phyloP scores from a whole-genome alignment of 2,329 filamentous ascomycete species.

The Fusarium continuum region DNA sequence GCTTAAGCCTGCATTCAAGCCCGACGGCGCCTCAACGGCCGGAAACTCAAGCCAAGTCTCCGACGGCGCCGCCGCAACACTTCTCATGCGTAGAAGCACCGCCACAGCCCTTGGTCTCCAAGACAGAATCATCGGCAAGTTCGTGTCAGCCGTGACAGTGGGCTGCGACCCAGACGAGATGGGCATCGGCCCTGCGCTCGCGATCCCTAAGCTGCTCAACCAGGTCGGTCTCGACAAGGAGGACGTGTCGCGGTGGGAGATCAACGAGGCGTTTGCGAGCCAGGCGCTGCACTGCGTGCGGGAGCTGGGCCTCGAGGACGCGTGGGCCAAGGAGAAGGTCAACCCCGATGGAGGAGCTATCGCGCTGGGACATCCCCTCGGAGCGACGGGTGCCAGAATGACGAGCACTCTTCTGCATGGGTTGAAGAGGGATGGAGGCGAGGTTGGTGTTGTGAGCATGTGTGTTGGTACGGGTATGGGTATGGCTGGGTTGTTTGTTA shows the following conservation, averaged over 20 bases:
- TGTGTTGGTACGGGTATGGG: slow-evolving; percentile 73
- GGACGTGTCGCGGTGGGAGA: slow-evolving; percentile 88
- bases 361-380: slow-evolving; percentile 90
- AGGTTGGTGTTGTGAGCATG: slow-evolving; percentile 90
- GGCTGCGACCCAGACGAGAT: slow-evolving; percentile 92
- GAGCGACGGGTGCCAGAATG: slow-evolving; percentile 87
- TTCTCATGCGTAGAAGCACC: slow-evolving; percentile 86
- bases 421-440: slow-evolving; percentile 72
- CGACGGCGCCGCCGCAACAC: slow-evolving; percentile 84
- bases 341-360: slow-evolving; percentile 96
- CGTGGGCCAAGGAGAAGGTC: slow-evolving; percentile 72
- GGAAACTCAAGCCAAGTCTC: slow-evolving; percentile 88
- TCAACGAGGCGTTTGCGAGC: slow-evolving; percentile 84
- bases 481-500: slow-evolving; percentile 41
- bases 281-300: slow-evolving; percentile 76
- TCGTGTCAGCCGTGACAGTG: slow-evolving; percentile 77
- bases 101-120: slow-evolving; percentile 77
- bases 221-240: slow-evolving; percentile 71
- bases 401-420: slow-evolving; percentile 75
- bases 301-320: slow-evolving; percentile 71
- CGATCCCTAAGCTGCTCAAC: slow-evolving; percentile 82
- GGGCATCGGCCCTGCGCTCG: slow-evolving; percentile 88
- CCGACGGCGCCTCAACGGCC: slow-evolving; percentile 80
- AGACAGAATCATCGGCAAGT: slow-evolving; percentile 79
- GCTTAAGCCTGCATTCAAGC: slow-evolving; percentile 86